Evolutionary conservation across 306 rosid species (phyloP).

Genomic region (Myrica gale): DNA sequence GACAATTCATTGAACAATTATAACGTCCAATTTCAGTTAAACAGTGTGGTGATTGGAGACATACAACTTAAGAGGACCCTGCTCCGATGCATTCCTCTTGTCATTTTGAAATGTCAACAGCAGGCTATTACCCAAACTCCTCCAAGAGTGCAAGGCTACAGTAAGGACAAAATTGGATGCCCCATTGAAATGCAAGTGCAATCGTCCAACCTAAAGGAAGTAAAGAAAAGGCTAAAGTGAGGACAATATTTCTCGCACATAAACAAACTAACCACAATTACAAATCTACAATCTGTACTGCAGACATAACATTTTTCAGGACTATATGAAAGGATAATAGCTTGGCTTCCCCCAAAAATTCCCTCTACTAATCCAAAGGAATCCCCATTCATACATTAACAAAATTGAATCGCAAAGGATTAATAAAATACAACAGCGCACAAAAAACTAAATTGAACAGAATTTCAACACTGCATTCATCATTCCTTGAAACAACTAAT

Average conservation of each 20-base stretch:
- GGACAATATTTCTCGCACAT: not conserved
- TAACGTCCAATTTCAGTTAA: not conserved
- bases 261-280: not conserved
- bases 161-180: not conserved
- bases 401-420: not conserved
- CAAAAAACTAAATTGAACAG: not conserved
- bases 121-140: constrained; percentile 2
- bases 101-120: constrained; percentile 9
- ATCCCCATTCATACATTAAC: not conserved
- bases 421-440: not conserved
- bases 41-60: constrained; percentile 19
- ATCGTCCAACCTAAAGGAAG: not conserved
- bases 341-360: not conserved
- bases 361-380: not conserved
- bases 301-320: not conserved
- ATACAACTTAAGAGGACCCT: constrained; percentile 24
- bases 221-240: not conserved
- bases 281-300: not conserved
- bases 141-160: constrained; percentile 1
- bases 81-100: constrained; percentile 13
- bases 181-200: not conserved
- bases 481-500: not conserved
- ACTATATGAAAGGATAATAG: not conserved
- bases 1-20: not conserved
- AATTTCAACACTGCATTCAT: not conserved